A percentile compares a stretch with the other conserved stretches of the same genome.
Conservation (phyloP, 495 filamentous ascomycete species). For the Elaphomyces granulatus region DNA sequence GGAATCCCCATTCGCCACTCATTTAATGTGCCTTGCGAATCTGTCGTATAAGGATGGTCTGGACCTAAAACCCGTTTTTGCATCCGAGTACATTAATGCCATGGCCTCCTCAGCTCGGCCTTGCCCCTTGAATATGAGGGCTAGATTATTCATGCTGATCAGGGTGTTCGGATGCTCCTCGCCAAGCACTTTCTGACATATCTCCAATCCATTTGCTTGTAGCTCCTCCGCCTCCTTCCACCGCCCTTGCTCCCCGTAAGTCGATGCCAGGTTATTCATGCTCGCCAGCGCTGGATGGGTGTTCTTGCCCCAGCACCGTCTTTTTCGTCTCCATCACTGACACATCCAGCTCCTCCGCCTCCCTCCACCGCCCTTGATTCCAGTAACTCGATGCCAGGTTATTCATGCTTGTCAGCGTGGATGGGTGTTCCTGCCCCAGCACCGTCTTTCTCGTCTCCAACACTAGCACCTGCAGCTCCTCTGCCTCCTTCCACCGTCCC, state of each 20-base stretch:
- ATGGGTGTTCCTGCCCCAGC: constrained; percentile 11
- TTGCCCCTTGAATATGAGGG: constrained; percentile 6
- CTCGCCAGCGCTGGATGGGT: constrained; percentile 2
- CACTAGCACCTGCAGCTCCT: constrained; percentile 20
- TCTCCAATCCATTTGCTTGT: constrained; percentile 18
- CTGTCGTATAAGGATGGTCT: constrained; percentile 25
- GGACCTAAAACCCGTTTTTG: constrained; percentile 14
- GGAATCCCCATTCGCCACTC: no score
- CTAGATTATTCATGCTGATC: constrained; percentile 15
- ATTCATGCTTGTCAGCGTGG: constrained; percentile 13
- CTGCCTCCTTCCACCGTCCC: constrained; percentile 18
- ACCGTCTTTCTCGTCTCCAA: constrained; percentile 9
- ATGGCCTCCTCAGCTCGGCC: constrained; percentile 10
- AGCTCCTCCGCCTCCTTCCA: constrained; percentile 10
- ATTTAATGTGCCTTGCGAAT: no score
- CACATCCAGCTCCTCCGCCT: constrained; percentile 15
- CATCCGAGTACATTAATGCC: constrained; percentile 4
- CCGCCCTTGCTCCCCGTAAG: constrained; percentile 11
- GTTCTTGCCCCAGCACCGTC: constrained; percentile 3
- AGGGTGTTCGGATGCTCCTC: constrained; percentile 15
- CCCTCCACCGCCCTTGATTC: constrained; percentile 10
- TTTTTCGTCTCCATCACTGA: constrained; percentile 11
- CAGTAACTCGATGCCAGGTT: constrained; percentile 15
- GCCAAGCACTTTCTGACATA: constrained; percentile 2
- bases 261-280: constrained; percentile 9